Percentiles rank a stretch among this genome's conserved stretches.
Conservation (phyloP, 352 stramenopile genomes). For the Aphanomyces invadans region DNA sequence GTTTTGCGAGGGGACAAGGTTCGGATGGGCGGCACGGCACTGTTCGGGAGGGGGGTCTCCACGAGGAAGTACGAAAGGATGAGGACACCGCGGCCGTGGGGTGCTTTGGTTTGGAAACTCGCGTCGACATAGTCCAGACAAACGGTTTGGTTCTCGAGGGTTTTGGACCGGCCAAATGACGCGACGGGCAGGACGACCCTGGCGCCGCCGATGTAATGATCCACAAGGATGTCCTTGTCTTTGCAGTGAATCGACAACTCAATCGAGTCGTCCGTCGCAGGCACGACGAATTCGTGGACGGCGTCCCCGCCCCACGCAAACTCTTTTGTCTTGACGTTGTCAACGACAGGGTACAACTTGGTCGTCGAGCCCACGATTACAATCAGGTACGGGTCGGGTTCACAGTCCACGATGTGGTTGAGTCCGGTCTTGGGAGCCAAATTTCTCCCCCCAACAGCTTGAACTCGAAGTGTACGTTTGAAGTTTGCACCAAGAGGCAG, state of each 20-base stretch:
- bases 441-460: slow-evolving; percentile 16
- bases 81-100: slow-evolving; percentile 29
- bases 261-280: slow-evolving; percentile 14
- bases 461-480: background rate
- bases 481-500: too few species aligned
- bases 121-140: slow-evolving; percentile 38
- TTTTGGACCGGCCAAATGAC: background rate
- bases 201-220: slow-evolving; percentile 43
- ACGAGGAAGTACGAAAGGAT: slow-evolving; percentile 40
- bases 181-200: slow-evolving; percentile 28
- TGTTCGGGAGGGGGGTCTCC: slow-evolving; percentile 19
- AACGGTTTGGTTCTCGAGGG: slow-evolving; percentile 25
- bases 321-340: slow-evolving; percentile 38
- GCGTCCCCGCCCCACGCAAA: slow-evolving; percentile 41
- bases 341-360: slow-evolving; percentile 31
- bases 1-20: background rate
- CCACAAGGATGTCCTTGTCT: slow-evolving; percentile 40
- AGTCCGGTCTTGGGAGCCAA: slow-evolving; percentile 8
- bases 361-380: slow-evolving; percentile 32
- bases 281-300: slow-evolving; percentile 31
- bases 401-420: slow-evolving; percentile 31
- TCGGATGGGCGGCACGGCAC: background rate
- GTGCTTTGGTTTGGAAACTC: slow-evolving; percentile 38
- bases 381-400: slow-evolving; percentile 41
- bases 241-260: slow-evolving; percentile 38